Evolutionary conservation across 108 stramenopile species (phyloP), one percentile per base, ranked within the genome.

Genomic region (Epipyxis sp.): DNA sequence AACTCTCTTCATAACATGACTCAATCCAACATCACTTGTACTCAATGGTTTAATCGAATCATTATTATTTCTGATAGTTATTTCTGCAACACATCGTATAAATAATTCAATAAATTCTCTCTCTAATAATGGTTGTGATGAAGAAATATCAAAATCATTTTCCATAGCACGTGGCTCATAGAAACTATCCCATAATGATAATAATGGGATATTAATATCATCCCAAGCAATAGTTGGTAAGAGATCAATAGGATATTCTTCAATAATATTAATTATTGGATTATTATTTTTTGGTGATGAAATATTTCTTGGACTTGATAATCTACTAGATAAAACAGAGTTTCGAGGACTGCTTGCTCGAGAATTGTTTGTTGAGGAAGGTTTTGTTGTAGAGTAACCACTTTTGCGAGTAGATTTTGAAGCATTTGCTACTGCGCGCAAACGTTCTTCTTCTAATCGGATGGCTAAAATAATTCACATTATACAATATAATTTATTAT

Each of bases 101-200:
- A 65, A 65, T 37, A 65, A 13, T 37, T 65, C 61, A 3, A 65
- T 37, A 65, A 65, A 65, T 37, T 65, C 61, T 10, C 34, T 16
- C 25, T 65, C 61, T 37, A 65, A 65, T 6, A 65, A 13, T 6
- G 61, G 61, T 65, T 65, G 61, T 13, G n/a, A n/a, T n/a, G n/a
- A n/a, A n/a, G n/a, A n/a, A n/a, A n/a, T n/a, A n/a, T n/a, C n/a
- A n/a, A n/a, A n/a, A n/a, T n/a, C n/a, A n/a, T n/a, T n/a, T n/a
- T n/a, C 25, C 20, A 57, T 25, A 16, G 54, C 16, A 20, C 54
- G 54, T 57, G 20, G 54, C 54, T 25, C 54, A 25, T 20, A 20
- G 25, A 57, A 57, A 57, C 54, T 16, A 57, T 25, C 20, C 54
- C 54, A 57, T 25, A 25, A 16, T 57, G 16, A 16, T 16, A 25